Evolutionary conservation across 176 grass and related monocot genomes (phyloP).

Genomic region (Panicum miliaceum): DNA sequence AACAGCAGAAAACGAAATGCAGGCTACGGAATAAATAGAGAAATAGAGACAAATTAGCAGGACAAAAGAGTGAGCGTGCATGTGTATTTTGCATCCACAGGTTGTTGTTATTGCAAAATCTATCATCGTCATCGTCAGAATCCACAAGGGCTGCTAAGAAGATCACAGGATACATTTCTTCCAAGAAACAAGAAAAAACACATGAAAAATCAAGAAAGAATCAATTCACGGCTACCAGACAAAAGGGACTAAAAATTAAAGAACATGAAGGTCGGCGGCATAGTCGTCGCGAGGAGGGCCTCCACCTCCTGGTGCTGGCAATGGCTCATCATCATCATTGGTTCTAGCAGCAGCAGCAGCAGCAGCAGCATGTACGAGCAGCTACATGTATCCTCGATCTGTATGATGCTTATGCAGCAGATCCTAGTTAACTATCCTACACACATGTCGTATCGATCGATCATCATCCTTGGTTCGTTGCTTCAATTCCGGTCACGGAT

Average conservation of each 20-base stretch:
- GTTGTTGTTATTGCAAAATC: constrained; percentile 12
- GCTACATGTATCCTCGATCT: neutral
- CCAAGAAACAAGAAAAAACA: neutral
- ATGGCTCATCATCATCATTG: neutral
- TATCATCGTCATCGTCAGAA: neutral
- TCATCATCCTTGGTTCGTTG: neutral
- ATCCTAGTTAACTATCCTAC: constrained; percentile 3
- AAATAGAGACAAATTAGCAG: neutral
- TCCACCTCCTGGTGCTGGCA: constrained; percentile 8
- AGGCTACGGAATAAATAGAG: neutral
- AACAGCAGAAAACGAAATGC: neutral
- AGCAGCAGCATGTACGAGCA: neutral
- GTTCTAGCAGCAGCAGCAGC: neutral
- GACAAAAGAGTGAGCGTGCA: neutral
- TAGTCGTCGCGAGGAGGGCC: neutral
- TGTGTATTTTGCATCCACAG: neutral
- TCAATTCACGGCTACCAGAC: constrained; percentile 30
- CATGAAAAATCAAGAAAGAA: constrained; percentile 26
- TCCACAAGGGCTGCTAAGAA: neutral
- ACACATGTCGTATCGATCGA: neutral
- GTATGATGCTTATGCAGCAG: constrained; percentile 20
- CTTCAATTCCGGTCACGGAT: neutral
- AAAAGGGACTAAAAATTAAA: neutral
- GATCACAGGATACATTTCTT: constrained; percentile 7
- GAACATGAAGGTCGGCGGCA: neutral